Base-by-base conservation (phyloP, 2,329 filamentous ascomycete species). In the Eutypa lata region DNA sequence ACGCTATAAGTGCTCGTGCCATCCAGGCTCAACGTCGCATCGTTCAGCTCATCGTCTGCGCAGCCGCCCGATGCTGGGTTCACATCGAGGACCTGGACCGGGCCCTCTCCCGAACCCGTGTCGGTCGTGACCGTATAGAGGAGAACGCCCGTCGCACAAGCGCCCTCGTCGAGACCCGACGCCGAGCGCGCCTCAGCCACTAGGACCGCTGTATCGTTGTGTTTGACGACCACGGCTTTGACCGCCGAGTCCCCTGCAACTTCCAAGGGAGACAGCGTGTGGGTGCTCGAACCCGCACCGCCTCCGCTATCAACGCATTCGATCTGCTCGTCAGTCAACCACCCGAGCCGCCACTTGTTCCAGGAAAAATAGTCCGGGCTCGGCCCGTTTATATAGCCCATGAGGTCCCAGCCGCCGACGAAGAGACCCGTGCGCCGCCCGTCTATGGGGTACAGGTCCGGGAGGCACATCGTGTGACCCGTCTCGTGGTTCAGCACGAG, bases 311-410 rank as follows among this genome's bases (percentile, higher is more conserved):
- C 26, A 18, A 72, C 53, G 47, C 71, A 73, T n/a, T 67, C 67
- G 18, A 73, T 21, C 28, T 67, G 61, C 1, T 58, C 52, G 22
- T 73, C 70, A 1, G 52, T 48, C 5, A 73, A 52, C 71, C 71
- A 73, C 18, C 70, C 70, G 22, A 73, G 57, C 31, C 68, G 60
- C 70, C 70, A 73, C 59, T 73, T 71, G 51, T 72, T 63, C 70
- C 71, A 73, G 2, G 67, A 67, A 33, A 73, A 71, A 48, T 65
- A 72, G 35, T 72, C 69, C 14, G 68, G 69, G 13, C 61, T 66
- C 1, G 61, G 64, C 2, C 68, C 70, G 48, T 57, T 61, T 28
- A 73, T 65, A 16, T 66, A 57, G 13, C 70, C 71, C 70, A 72
- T 73, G 19, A 69, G 54, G 49, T 68, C 65, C 68, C 69, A 73